A percentile compares a stretch with the other conserved stretches of the same genome.
phyloP scores from a whole-genome alignment of 2,329 filamentous ascomycete species.

The Trichophyton verrucosum region DNA sequence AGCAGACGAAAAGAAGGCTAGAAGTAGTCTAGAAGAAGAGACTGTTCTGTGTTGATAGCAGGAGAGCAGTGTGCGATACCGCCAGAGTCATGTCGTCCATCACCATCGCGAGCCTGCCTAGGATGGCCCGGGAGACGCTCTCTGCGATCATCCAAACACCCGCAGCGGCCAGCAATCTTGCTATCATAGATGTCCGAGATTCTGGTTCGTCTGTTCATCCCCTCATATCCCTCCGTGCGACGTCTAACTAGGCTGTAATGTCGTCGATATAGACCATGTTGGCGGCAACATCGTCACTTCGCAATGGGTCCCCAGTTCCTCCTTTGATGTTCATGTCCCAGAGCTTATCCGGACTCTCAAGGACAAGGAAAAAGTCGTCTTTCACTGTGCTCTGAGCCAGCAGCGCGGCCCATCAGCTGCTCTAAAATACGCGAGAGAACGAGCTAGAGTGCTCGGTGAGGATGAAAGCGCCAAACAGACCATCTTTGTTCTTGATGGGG shows the following conservation, averaged over 20 bases:
- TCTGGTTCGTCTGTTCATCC: slow-evolving; percentile 42
- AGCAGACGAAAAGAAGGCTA: no score
- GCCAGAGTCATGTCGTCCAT: slow-evolving; percentile 37
- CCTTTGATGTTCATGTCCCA: slow-evolving; percentile 64
- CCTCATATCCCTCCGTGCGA: not conserved
- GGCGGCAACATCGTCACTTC: slow-evolving; percentile 78
- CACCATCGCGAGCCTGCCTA: slow-evolving; percentile 51
- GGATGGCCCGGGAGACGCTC: slow-evolving; percentile 57
- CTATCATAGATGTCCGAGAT: slow-evolving; percentile 82
- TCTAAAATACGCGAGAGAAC: slow-evolving; percentile 56
- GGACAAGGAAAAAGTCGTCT: slow-evolving; percentile 72
- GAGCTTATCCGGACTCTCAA: slow-evolving; percentile 68
- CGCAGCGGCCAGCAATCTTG: slow-evolving; percentile 40
- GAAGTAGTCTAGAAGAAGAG: not conserved
- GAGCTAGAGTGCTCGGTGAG: slow-evolving; percentile 39
- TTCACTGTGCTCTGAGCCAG: slow-evolving; percentile 88
- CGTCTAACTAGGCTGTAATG: not conserved
- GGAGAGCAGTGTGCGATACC: not conserved
- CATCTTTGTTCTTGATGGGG: slow-evolving; percentile 68
- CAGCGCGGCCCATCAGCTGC: slow-evolving; percentile 80
- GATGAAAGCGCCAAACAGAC: slow-evolving; percentile 46
- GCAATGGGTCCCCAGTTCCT: slow-evolving; percentile 59
- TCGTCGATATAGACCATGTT: slow-evolving; percentile 54
- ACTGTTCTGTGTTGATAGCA: not conserved
- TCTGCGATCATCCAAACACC: slow-evolving; percentile 50